A percentile compares a stretch with the other conserved stretches of the same genome.
phyloP scores from a whole-genome alignment of 306 rosid genomes.

The Cotoneaster glaucophyllus region DNA sequence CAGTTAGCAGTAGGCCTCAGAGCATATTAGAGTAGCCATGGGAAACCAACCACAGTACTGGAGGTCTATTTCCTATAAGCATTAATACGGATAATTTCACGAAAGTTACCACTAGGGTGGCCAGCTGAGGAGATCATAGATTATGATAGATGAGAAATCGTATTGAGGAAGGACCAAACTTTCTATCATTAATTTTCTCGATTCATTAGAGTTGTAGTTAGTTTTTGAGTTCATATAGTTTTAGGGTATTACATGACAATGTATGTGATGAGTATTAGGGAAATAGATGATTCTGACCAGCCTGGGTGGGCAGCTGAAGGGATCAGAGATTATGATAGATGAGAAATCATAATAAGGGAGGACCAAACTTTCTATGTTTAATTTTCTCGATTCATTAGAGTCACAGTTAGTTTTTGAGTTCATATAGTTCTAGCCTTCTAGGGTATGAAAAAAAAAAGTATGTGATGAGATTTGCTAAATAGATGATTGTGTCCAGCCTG shows the following conservation, averaged over 20 bases:
- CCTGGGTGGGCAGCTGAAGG: neutral
- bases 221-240: neutral
- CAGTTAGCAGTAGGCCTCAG: neutral
- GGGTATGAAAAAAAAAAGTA: neutral
- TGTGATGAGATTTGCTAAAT: neutral
- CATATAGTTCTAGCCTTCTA: neutral
- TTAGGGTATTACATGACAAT: neutral
- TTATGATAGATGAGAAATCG: neutral
- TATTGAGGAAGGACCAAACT: neutral
- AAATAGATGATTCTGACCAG: neutral
- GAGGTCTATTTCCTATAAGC: neutral
- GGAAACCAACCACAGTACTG: neutral
- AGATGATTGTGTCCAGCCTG: neutral
- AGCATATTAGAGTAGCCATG: neutral
- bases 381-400: neutral
- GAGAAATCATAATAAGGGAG: neutral
- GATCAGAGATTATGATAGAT: neutral
- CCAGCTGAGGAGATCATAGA: neutral
- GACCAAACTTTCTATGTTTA: neutral
- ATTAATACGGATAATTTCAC: neutral
- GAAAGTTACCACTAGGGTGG: neutral
- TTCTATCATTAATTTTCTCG: neutral
- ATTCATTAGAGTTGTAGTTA: neutral
- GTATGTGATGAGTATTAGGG: neutral
- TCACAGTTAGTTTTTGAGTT: neutral